These are phyloP conservation scores for Dactylonectria estremocensis DNA, from an alignment of 2,329 filamentous ascomycete genomes.

Conservation along the genomic window DNA sequence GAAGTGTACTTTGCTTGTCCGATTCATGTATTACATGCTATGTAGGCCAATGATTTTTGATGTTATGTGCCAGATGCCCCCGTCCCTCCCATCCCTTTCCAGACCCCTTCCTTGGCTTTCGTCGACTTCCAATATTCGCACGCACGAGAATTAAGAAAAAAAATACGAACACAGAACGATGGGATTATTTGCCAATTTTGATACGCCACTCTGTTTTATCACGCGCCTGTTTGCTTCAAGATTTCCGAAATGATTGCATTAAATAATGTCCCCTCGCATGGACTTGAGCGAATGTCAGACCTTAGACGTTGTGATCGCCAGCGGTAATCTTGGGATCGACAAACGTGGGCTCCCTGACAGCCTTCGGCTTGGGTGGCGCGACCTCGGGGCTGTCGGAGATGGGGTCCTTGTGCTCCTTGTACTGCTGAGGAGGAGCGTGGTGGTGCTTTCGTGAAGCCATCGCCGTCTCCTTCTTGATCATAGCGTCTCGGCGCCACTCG, in stretches of 20 bases:
- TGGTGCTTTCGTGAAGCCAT: slow-evolving; percentile 23
- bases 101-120: neutral
- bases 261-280: slow-evolving; percentile 11
- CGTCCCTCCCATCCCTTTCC: slow-evolving; percentile 16
- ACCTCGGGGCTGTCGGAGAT: slow-evolving; percentile 17
- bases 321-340: slow-evolving; percentile 27
- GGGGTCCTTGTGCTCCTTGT: slow-evolving; percentile 12
- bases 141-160: slow-evolving; percentile 26
- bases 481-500: slow-evolving; percentile 48
- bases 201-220: slow-evolving; percentile 41
- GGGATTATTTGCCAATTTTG: slow-evolving; percentile 41
- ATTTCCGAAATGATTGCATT: slow-evolving; percentile 40
- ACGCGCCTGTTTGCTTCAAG: slow-evolving; percentile 25
- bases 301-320: slow-evolving; percentile 47
- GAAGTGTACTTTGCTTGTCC: slow-evolving; percentile 7
- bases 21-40: slow-evolving; percentile 29
- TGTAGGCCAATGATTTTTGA: slow-evolving; percentile 25
- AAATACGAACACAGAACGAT: slow-evolving; percentile 37
- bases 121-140: slow-evolving; percentile 12
- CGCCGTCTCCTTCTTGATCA: slow-evolving; percentile 36
- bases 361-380: neutral
- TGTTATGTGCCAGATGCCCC: slow-evolving; percentile 34
- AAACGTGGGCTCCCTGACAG: slow-evolving; percentile 21
- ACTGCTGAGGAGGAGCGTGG: too few relatives aligned
- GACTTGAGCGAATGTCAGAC: slow-evolving; percentile 11